Evolutionary conservation across 1,139 yeast genomes (phyloP), one percentile per base, ranked within the genome.

Genomic region (Kluyveromyces marxianus): DNA sequence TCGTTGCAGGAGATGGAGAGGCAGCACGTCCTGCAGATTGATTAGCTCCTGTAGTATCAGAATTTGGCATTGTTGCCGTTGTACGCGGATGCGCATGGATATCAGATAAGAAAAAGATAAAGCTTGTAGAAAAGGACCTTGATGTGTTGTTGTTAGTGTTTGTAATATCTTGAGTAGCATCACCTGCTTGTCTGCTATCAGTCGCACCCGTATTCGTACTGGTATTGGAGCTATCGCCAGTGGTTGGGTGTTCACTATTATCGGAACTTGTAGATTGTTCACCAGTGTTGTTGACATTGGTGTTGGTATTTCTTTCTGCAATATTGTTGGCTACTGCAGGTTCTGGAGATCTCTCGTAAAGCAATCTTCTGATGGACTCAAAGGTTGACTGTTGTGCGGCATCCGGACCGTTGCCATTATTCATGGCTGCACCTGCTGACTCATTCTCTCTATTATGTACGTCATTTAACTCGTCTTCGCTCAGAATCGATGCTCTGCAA

Each of bases 401-500:
- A 7, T 33, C 34, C 31, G 34, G 25, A 34, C 34, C 38, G n/a
- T 26, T 28, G 24, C 24, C 24, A 24, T n/a, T 7, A 28, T 28
- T 30, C n/a, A 32, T 8, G 35, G 21, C 25, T 4, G 30, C 30
- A 8, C 39, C 8, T 25, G 39, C 6, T 6, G 34, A 21, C 21
- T 27, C 34, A 24, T 37, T 34, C 6, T 33, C 43, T 10, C 38
- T 8, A 10, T 34, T 24, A n/a, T 34, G 30, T 7, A 40, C n/a
- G 4, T n/a, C 34, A 25, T 31, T 37, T 30, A 49, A 42, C 33
- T 48, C 52, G n/a, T 45, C 47, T 21, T 46, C 40, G 26, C 44
- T 57, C 7, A 56, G 62, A 28, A 84, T 76, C 2, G 75, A 69
- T 28, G 68, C 68, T 49, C 96, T 76, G 59, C 97, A 88, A 46